A percentile compares a stretch with the other conserved stretches of the same genome.
These are phyloP conservation scores for Nymphaea thermarum DNA, from an alignment of 164 flowering plant genomes.

Conservation along the genomic window DNA sequence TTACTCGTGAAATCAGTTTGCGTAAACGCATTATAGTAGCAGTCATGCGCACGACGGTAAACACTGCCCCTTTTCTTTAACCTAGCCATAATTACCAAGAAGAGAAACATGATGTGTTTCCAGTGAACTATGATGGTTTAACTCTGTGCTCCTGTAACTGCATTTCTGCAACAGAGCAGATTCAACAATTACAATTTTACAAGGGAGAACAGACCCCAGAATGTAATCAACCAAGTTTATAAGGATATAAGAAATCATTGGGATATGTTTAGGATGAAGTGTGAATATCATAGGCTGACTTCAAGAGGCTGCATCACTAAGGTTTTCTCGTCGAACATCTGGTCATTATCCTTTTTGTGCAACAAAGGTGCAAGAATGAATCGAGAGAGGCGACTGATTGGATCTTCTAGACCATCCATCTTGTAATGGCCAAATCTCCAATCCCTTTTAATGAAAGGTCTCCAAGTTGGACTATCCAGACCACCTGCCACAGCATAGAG, in stretches of 20 bases:
- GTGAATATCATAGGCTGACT: slow-evolving; percentile 5
- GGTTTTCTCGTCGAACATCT: slow-evolving; percentile 16
- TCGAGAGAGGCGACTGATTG: slow-evolving; percentile 61
- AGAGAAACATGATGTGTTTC: no score
- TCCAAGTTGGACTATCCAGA: slow-evolving; percentile 67
- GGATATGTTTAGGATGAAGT: neutral
- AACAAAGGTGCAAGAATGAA: slow-evolving; percentile 30
- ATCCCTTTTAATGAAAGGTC: slow-evolving; percentile 51
- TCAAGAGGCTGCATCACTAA: slow-evolving; percentile 41
- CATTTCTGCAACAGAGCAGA: no score
- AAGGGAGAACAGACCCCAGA: no score
- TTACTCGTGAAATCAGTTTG: no score
- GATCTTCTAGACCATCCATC: slow-evolving; percentile 91
- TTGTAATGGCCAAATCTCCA: slow-evolving; percentile 98
- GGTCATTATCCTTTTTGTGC: slow-evolving; percentile 19
- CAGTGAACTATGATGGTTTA: no score
- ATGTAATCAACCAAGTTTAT: no score
- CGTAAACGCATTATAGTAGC: no score
- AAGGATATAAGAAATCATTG: neutral
- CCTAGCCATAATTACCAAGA: no score
- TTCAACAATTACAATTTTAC: no score
- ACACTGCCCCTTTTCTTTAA: no score
- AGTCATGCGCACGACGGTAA: no score
- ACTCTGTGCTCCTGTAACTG: no score
- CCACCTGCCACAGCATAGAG: slow-evolving; percentile 44